phyloP scores from a whole-genome alignment of 2,329 filamentous ascomycete genomes.

The Phaeosphaeriaceae sp. region DNA sequence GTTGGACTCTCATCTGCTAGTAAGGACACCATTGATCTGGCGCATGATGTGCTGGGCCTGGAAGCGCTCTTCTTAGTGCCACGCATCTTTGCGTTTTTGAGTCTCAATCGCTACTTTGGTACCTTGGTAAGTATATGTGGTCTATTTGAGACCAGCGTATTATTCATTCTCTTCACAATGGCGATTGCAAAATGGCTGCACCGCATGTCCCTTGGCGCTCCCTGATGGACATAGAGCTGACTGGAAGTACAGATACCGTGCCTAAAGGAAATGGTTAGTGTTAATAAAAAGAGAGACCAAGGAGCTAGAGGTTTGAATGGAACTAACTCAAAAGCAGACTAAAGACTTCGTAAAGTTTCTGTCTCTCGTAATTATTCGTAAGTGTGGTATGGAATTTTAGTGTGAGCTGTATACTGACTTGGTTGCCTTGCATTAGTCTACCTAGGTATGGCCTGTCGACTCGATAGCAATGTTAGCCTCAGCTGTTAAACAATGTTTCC shows the following conservation, averaged over 20 bases:
- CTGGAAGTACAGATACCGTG: conserved; percentile 70
- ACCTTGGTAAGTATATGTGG: conserved; percentile 64
- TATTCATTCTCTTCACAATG: background rate
- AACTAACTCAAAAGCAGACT: conserved; percentile 53
- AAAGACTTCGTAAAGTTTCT: conserved; percentile 88
- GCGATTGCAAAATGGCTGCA: background rate
- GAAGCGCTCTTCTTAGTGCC: conserved; percentile 91
- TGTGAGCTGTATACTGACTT: background rate
- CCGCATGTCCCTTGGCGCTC: background rate
- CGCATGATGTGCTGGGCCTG: conserved; percentile 88
- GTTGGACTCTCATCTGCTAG: conserved; percentile 69
- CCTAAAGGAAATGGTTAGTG: conserved; percentile 80
- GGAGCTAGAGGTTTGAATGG: background rate
- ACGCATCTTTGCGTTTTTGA: conserved; percentile 83
- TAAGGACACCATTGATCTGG: conserved; percentile 70
- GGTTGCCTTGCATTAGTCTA: conserved; percentile 59
- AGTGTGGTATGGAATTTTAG: background rate
- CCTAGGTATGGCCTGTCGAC: conserved; percentile 58
- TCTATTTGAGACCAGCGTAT: too few species aligned
- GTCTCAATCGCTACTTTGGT: conserved; percentile 88
- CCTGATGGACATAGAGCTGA: conserved; percentile 17
- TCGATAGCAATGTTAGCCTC: background rate
- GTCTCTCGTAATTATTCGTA: conserved; percentile 73
- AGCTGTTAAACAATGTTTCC: conserved; percentile 2
- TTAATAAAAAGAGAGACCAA: too few species aligned